Evolutionary conservation across 345 rosid genomes (phyloP), one percentile per base, ranked within the genome.

Genomic region (Gossypium raimondii): DNA sequence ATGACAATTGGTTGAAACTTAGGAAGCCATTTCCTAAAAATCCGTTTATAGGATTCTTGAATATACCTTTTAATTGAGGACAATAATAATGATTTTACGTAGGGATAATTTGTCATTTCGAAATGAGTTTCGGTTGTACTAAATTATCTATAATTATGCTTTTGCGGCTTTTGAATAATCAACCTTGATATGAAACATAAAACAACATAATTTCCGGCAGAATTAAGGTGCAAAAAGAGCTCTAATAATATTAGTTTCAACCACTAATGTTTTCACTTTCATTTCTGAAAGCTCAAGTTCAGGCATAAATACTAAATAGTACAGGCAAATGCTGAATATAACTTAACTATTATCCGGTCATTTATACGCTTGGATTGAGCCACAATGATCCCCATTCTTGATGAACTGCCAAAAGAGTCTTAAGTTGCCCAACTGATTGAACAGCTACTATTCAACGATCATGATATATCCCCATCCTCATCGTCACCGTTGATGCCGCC

Each of bases 391-490:
- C 57, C 59, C 55, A 53, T 52, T 41, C 71, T 75, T 24, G 50
- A 57, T 67, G 68, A 45, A 57, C 73, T 76, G 78, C 78, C 78
- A 76, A 76, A 67, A 76, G 78, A 73, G 29, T 55, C 11, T 12
- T 45, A 27, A 57, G 78, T 76, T 67, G 78, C 78, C 78, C 78
- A 76, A 76, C 44, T 58, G 65, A 57, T 29, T 17, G 27, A 58
- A 58, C 65, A 50, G 45, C 58, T 16, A 27, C 27, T 27, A 7
- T 44, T 17, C 66, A 56, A 20, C 18, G 48, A 11, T 56, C 25
- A 18, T 2, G 58, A 27, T 44, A 45, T 45, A 25, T 65, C 72
- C 3, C 41, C 67, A 18, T 66, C 64, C 7, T 48, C 77, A 9
- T 55, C 78, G 9, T 41, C 78, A 25, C n/a, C 67, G 9, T 41